Base-by-base conservation (phyloP, 305 asterid genomes). In the Fraxinus angustifolia region DNA sequence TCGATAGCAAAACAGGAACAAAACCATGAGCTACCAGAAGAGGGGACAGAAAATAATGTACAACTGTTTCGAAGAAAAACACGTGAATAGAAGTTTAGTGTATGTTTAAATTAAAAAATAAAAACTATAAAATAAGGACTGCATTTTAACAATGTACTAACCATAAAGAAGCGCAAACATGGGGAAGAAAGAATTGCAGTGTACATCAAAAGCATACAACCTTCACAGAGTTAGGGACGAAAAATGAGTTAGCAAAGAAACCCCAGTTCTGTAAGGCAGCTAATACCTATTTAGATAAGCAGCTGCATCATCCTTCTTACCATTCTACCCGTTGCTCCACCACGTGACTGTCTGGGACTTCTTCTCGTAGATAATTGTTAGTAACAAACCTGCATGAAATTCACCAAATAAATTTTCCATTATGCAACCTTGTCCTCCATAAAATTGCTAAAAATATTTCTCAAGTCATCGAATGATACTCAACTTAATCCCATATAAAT, bases 111-210 rank as follows among this genome's bases (percentile, higher is more conserved):
- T 30, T 8, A 19, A 23, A 60, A 60, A 62, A 65, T 68, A 17
- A 65, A 34, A 71, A 35, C 53, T 71, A 73, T 36, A 21, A 1
- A 50, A 40, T 34, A 48, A 33, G 74, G 45, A 31, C 30, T 73
- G 65, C 17, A 60, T n/a, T 83, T 53, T 34, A 38, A 77, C n/a
- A 38, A 73, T n/a, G 42, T 19, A 75, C 94, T 83, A 82, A 96
- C 98, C 98, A 73, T 96, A 92, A 65, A 96, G 95, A 86, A 96
- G 88, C 75, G 88, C 91, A 82, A 93, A 93, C 93, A 93, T 75
- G 50, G 99, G 97, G 90, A 96, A 96, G 94, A 94, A 96, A 86
- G 98, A 96, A 92, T 96, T 96, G 97, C 98, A 94, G 90, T 96
- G 99, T 70, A 96, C 98, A 87, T 96, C 99, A 90, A 96, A 96